phyloP scores from a whole-genome alignment of 768 basidiomycete species.

The Pulveroboletus sp. region DNA sequence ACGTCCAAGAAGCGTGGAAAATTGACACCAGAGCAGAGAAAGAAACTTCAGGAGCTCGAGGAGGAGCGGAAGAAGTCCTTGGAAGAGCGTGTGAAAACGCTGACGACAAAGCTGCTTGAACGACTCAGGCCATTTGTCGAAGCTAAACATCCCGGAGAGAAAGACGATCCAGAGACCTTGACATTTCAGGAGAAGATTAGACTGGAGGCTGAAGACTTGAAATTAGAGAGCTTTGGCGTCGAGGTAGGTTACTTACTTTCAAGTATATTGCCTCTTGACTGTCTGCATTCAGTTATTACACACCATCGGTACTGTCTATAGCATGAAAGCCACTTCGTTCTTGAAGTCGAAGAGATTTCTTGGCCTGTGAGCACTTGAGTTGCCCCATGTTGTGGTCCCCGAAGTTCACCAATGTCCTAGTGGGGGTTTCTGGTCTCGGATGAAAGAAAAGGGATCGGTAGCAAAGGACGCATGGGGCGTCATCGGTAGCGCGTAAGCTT shows the following conservation, averaged over 20 bases:
- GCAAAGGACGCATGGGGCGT: constrained; percentile 98
- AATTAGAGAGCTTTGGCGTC: constrained; percentile 95
- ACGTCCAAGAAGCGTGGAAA: constrained; percentile 41
- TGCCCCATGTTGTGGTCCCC: constrained; percentile 4
- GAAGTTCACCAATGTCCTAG: constrained; percentile 33
- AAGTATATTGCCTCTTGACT: neutral
- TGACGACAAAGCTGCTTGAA: constrained; percentile 81
- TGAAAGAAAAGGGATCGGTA: constrained; percentile 92
- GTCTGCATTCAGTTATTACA: constrained; percentile 62
- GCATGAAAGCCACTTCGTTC: constrained; percentile 89
- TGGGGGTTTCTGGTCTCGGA: constrained; percentile 86
- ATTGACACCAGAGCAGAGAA: constrained; percentile 78
- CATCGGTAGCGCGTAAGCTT: constrained; percentile 85
- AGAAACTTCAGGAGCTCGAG: constrained; percentile 81
- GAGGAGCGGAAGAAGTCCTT: constrained; percentile 75
- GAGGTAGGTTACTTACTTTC: constrained; percentile 55
- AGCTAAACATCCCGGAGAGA: constrained; percentile 77
- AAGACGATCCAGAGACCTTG: constrained; percentile 79
- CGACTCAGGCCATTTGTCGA: constrained; percentile 88
- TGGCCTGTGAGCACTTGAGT: constrained; percentile 69
- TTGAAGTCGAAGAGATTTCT: constrained; percentile 90
- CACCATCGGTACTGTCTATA: constrained; percentile 88
- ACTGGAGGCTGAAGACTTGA: constrained; percentile 90
- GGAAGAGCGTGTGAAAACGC: constrained; percentile 69
- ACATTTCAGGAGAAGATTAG: constrained; percentile 75